phyloP scores from a whole-genome alignment of 164 flowering plant genomes.

The Umbellularia californica region DNA sequence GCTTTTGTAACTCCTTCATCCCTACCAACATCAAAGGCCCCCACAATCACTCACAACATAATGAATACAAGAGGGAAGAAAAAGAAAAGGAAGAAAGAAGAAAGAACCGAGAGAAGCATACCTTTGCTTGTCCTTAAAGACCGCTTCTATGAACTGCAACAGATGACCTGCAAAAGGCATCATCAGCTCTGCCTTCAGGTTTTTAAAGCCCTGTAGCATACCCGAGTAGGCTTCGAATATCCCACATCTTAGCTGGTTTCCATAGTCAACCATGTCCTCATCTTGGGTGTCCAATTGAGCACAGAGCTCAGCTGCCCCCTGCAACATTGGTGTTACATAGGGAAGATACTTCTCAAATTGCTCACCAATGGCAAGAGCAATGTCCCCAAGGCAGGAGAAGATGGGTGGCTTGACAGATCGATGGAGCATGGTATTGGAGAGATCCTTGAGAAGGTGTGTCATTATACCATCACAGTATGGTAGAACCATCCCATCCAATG shows the following conservation, averaged over 20 bases:
- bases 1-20: constrained; percentile 77
- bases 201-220: constrained; percentile 76
- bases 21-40: constrained; percentile 27
- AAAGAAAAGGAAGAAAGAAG: neutral
- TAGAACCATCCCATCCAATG: constrained; percentile 68
- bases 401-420: constrained; percentile 91
- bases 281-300: constrained; percentile 53
- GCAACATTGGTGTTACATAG: constrained; percentile 63
- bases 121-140: constrained; percentile 57
- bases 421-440: constrained; percentile 57
- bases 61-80: neutral
- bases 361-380: constrained; percentile 76
- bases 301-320: constrained; percentile 69
- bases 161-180: constrained; percentile 69
- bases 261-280: constrained; percentile 79
- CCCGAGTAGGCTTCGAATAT: constrained; percentile 92
- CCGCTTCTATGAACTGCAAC: constrained; percentile 65
- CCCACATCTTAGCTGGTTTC: constrained; percentile 71
- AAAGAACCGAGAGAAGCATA: constrained; percentile 14
- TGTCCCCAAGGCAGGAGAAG: constrained; percentile 88
- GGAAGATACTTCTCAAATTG: constrained; percentile 71
- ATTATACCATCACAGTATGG: constrained; percentile 80
- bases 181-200: constrained; percentile 64
- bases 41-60: neutral
- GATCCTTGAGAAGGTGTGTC: constrained; percentile 66